Evolutionary conservation across 108 stramenopile genomes (phyloP).

Genomic region (Fragilaria crotonensis): DNA sequence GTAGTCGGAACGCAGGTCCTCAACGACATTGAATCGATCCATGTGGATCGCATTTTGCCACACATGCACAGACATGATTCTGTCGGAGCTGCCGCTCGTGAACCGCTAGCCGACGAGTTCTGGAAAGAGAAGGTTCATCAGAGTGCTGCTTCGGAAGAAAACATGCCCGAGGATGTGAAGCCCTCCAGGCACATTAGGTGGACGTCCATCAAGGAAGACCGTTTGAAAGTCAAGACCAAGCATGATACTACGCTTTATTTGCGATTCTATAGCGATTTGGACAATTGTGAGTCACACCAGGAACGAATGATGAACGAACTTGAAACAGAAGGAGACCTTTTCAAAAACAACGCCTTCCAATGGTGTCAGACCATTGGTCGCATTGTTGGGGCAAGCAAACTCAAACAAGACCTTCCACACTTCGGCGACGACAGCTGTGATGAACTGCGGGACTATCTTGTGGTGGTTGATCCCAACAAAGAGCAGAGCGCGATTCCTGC

Average conservation of each 20-base stretch:
- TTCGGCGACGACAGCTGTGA: constrained; percentile 40
- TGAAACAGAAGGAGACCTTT: constrained; percentile 10
- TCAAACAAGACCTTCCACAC: constrained; percentile 47
- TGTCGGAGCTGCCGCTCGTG: background rate
- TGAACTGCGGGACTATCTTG: constrained; percentile 51
- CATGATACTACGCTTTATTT: constrained; percentile 49
- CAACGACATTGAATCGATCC: constrained; percentile 46
- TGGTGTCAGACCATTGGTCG: constrained; percentile 76
- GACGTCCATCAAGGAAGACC: constrained; percentile 54
- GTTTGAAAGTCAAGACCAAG: constrained; percentile 37
- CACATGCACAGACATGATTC: no score
- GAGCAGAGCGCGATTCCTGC: background rate
- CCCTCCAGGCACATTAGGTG: constrained; percentile 30
- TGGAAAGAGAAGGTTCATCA: constrained; percentile 1
- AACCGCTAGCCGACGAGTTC: constrained; percentile 4
- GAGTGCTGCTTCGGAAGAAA: background rate
- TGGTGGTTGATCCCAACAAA: constrained; percentile 9
- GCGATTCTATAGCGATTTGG: constrained; percentile 69
- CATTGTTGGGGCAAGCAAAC: constrained; percentile 38
- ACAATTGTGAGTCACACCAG: constrained; percentile 33
- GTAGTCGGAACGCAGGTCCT: constrained; percentile 57
- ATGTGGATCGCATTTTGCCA: constrained; percentile 38
- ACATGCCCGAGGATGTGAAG: background rate
- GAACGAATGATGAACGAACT: constrained; percentile 2
- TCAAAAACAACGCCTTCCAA: constrained; percentile 48